Evolutionary conservation across 1,284 basidiomycete genomes (phyloP).

Genomic region (Trichosporon inkin): DNA sequence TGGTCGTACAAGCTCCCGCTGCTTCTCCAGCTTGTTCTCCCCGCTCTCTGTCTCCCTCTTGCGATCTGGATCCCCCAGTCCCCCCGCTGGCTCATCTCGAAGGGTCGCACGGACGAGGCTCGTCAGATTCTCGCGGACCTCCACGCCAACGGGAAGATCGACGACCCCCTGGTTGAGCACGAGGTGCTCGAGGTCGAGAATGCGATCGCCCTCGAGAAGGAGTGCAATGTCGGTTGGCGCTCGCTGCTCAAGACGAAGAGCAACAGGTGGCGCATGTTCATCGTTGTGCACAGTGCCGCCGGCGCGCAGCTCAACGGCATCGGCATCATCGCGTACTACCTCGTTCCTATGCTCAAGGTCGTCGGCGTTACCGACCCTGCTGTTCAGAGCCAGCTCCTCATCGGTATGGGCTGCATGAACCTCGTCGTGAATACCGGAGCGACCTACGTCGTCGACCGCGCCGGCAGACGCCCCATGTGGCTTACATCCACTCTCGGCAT

Average conservation of each 20-base stretch:
- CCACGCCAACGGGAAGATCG: slow-evolving; percentile 29
- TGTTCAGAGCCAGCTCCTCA: slow-evolving; percentile 15
- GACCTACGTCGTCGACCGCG: slow-evolving; percentile 8
- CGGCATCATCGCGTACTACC: slow-evolving; percentile 19
- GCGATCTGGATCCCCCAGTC: slow-evolving; percentile 63
- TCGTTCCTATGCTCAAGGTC: slow-evolving; percentile 21
- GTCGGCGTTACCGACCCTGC: slow-evolving; percentile 17
- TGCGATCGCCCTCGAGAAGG: slow-evolving; percentile 37
- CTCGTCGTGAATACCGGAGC: slow-evolving; percentile 8
- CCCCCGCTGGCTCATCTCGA: slow-evolving; percentile 62
- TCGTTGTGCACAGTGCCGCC: slow-evolving; percentile 11
- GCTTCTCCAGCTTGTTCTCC: slow-evolving; percentile 52
- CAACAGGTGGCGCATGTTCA: slow-evolving; percentile 16
- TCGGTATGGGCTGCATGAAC: slow-evolving; percentile 19
- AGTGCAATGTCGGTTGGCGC: slow-evolving; percentile 7
- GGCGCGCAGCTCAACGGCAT: slow-evolving; percentile 15
- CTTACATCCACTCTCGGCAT: slow-evolving; percentile 23
- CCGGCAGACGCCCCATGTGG: slow-evolving; percentile 22
- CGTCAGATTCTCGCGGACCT: slow-evolving; percentile 30
- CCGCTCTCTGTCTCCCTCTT: slow-evolving; percentile 51
- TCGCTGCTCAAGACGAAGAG: slow-evolving; percentile 9
- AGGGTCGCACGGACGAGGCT: slow-evolving; percentile 39
- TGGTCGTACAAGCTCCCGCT: slow-evolving; percentile 11
- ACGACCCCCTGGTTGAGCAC: slow-evolving; percentile 26
- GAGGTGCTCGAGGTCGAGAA: slow-evolving; percentile 22